These are phyloP conservation scores for Pleurotus sapidus DNA, from an alignment of 768 basidiomycete genomes.

Conservation along the genomic window DNA sequence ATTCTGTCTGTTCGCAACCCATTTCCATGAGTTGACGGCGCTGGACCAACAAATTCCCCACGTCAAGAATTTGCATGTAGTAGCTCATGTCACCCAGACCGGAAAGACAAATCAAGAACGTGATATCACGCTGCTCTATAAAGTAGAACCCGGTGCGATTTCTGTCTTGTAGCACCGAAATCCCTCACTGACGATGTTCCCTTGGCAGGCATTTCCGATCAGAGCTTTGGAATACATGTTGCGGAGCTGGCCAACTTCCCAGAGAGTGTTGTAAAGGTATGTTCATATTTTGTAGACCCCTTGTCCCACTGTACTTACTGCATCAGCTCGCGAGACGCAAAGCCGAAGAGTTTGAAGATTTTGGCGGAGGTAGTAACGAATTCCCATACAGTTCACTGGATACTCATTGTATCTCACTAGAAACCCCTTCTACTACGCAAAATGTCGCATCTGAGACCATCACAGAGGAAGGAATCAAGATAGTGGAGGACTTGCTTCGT, in stretches of 20 bases:
- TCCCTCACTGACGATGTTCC: neutral
- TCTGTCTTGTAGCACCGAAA: neutral
- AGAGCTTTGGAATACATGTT: conserved; percentile 98
- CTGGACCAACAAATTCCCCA: conserved; percentile 83
- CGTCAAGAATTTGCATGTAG: conserved; percentile 94
- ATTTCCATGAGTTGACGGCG: conserved; percentile 96
- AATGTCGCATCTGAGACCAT: conserved; percentile 54
- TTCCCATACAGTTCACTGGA: conserved; percentile 6
- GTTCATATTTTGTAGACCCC: neutral
- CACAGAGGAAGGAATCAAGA: conserved; percentile 73
- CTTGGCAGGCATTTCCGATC: conserved; percentile 79
- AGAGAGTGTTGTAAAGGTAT: conserved; percentile 84
- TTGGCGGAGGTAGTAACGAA: conserved; percentile 46
- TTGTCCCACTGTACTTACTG: neutral
- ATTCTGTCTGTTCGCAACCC: conserved; percentile 96
- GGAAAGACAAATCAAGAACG: conserved; percentile 62
- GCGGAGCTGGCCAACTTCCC: conserved; percentile 98
- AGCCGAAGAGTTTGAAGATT: conserved; percentile 89
- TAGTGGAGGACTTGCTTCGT: conserved; percentile 77
- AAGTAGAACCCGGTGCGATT: conserved; percentile 82
- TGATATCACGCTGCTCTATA: conserved; percentile 92
- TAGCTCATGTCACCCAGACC: conserved; percentile 85
- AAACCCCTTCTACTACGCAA: conserved; percentile 25
- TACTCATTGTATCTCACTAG: neutral
- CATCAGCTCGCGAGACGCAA: conserved; percentile 83